Evolutionary conservation across 345 rosid genomes (phyloP), one percentile per base, ranked within the genome.

Genomic region (Syzygium aromaticum): DNA sequence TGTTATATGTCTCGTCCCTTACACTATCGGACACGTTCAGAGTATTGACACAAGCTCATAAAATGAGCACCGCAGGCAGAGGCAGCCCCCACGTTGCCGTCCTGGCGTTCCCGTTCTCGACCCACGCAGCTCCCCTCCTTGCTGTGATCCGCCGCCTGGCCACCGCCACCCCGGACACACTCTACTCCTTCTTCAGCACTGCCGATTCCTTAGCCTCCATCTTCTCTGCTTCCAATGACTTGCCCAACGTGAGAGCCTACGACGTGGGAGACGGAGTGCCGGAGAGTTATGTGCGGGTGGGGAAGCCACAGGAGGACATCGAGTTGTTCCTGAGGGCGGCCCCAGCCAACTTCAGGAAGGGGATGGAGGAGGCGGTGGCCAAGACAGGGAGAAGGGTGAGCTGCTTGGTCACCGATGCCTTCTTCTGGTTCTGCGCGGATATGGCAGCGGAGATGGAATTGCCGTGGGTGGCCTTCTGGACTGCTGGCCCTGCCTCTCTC

Each of bases 381-480:
- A 91, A 91, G 88, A 86, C 90, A 0, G 92, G 91, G 23, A 89
- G 86, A 85, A 86, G 53, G 67, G 84, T 91, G 38, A 91, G 67
- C 54, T 91, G 94, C 40, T 53, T 93, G 89, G 77, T 93, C 25
- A 88, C 88, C 8, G 94, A 93, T 59, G 92, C 92, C 46, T 94
- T 97, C 91, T 86, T 91, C 85, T 89, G 90, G 90, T 95, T 90
- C 59, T 86, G 89, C 2, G 91, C 86, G 12, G 93, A 90, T 13
- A 90, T 95, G 77, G 95, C 96, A 1, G 51, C 77, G 27, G 91
- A 89, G 82, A 87, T 91, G 86, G 84, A 67, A 11, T 90, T 90
- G 73, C 86, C 94, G 27, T 96, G 99, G 99, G 19, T 96, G 23
- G 86, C 96, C 15, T 91, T 90, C 84, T 93, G 93, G 90, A 84